A percentile compares a stretch with the other conserved stretches of the same genome.
These are phyloP conservation scores for Cyphellophora attinorum DNA, from an alignment of 2,329 filamentous ascomycete genomes.

Conservation along the genomic window DNA sequence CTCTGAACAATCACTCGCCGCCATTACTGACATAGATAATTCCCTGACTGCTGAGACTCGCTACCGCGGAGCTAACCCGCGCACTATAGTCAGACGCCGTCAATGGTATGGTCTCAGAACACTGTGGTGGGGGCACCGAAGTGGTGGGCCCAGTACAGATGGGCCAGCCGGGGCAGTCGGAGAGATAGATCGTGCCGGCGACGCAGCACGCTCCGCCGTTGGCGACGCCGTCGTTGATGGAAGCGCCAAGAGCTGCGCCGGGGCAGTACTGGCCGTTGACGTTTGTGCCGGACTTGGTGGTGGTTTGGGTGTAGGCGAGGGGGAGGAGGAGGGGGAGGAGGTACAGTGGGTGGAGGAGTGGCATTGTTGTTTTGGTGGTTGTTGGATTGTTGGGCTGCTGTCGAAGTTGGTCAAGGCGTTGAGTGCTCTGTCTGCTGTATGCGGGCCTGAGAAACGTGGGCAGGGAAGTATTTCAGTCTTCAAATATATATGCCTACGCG, in stretches of 20 bases:
- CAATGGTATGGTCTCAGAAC: constrained; percentile 1
- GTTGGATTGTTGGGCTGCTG: not conserved
- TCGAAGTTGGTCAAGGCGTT: not conserved
- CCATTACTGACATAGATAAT: no score
- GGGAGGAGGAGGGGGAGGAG: not conserved
- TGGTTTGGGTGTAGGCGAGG: not conserved
- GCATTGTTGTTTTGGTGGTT: not conserved
- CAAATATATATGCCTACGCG: not conserved
- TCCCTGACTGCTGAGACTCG: no score
- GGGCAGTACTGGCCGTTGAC: no score
- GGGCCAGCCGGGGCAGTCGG: constrained; percentile 1
- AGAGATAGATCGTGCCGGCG: not conserved
- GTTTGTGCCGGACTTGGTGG: not conserved
- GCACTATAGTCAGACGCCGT: constrained; percentile 2
- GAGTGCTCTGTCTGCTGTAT: constrained; percentile 1
- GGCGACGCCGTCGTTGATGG: not conserved
- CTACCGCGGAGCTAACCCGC: not conserved
- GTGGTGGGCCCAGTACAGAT: constrained; percentile 1
- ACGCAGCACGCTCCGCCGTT: not conserved
- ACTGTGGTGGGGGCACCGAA: not conserved
- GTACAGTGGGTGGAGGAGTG: no score
- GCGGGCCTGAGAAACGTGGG: no score
- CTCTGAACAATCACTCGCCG: no score
- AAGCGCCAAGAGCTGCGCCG: no score
- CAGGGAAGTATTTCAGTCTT: not conserved